A percentile compares a stretch with the other conserved stretches of the same genome.
Evolutionary conservation across 306 rosid genomes (phyloP).

Genomic region (Potentilla sterilis): DNA sequence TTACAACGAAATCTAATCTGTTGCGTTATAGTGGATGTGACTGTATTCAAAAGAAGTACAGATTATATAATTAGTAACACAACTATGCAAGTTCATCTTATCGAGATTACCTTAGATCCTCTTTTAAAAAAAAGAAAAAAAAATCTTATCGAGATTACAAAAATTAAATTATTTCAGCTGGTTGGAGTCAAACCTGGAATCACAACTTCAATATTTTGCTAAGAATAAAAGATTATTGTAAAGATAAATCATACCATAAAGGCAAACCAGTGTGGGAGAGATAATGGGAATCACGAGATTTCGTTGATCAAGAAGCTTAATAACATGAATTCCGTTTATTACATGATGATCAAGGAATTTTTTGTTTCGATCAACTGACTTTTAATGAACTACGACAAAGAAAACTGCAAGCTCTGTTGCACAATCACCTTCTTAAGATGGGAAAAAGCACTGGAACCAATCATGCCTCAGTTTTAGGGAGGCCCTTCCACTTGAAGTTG

Average conservation of each 20-base stretch:
- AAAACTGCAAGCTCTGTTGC: slow-evolving; percentile 34
- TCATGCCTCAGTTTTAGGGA: slow-evolving; percentile 52
- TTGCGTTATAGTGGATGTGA: not conserved
- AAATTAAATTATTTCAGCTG: not conserved
- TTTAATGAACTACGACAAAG: slow-evolving; percentile 25
- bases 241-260: not conserved
- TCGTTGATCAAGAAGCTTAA: slow-evolving; percentile 7
- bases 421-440: slow-evolving; percentile 19
- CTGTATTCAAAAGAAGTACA: not conserved
- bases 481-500: slow-evolving; percentile 98
- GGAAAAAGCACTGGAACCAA: slow-evolving; percentile 30
- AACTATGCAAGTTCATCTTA: no score
- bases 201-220: not conserved
- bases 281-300: not conserved
- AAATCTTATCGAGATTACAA: not conserved
- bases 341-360: slow-evolving; percentile 18
- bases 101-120: not conserved
- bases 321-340: slow-evolving; percentile 44
- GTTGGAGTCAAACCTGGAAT: not conserved
- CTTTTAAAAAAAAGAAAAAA: no score
- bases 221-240: not conserved
- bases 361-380: slow-evolving; percentile 29
- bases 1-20: not conserved
- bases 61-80: not conserved
- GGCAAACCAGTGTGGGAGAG: not conserved